Base-by-base conservation (phyloP, 2,329 filamentous ascomycete species). In the Scleromitrula shiraiana region DNA sequence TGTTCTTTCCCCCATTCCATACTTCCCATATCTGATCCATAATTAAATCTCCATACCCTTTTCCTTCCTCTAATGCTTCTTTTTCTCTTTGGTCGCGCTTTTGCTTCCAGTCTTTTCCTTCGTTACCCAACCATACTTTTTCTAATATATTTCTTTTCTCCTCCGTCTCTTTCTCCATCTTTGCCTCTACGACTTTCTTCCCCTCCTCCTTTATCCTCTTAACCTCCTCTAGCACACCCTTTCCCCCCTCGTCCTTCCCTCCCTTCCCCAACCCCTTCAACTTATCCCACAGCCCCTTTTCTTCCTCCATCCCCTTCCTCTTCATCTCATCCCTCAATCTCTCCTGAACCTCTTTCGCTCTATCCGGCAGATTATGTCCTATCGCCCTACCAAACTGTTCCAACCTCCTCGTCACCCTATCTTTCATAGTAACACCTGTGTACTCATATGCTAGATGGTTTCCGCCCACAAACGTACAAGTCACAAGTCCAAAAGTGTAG, bases 71-170 rank as follows among this genome's bases (percentile, higher is more conserved):
- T 51, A 65, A 41, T n/a, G 61, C 61, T 52, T 58, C 55, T 50
- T 61, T 60, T 40, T 62, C 60, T 23, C 57, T 61, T 46, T 58
- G 45, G 33, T 61, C 53, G 50, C 61, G 60, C 54, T 63, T 61
- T 50, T 60, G 59, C 41, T 64, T 58, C 53, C 60, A 62, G 50
- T 62, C 62, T 47, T 67, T 48, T n/a, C 64, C 63, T 61, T 79
- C 76, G 30, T 69, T 70, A 27, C 78, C 78, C 71, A 78, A 75
- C 78, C 78, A 82, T 14, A 80, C 62, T 53, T 69, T 69, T 53
- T 72, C 66, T 46, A 77, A 32, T 4, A 68, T 12, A 0, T 66
- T 59, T 50, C 53, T 58, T 35, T 49, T 39, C 19, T 20, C 29
- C 22, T 41, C 41, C 23, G 55, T 55, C 29, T 49, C 50, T 2